These are phyloP conservation scores for Euphrasia confusa DNA, from an alignment of 257 asterid species.

Conservation along the genomic window DNA sequence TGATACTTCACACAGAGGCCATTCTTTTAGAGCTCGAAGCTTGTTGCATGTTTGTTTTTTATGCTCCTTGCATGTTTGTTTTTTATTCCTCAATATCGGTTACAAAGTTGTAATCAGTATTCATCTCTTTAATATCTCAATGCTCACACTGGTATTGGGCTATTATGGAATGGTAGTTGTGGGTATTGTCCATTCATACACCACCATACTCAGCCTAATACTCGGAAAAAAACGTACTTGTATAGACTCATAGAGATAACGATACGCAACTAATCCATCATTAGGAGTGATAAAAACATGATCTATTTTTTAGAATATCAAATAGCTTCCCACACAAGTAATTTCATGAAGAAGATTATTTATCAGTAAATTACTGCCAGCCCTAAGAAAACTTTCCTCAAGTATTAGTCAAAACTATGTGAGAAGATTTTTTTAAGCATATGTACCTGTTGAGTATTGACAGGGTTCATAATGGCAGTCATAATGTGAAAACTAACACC, in stretches of 20 bases:
- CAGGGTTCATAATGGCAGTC: conserved; percentile 11
- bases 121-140: no score
- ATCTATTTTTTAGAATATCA: conserved; percentile 1
- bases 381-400: not conserved
- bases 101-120: no score
- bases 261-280: not conserved
- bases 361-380: conserved; percentile 1
- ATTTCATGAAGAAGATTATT: conserved; percentile 9
- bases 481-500: conserved; percentile 9
- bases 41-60: not conserved
- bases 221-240: not conserved
- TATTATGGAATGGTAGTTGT: no score
- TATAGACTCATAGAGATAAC: not conserved
- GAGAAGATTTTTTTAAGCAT: conserved; percentile 7
- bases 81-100: no score
- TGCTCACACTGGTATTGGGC: no score
- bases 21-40: conserved; percentile 4
- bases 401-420: conserved; percentile 6
- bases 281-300: not conserved
- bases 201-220: not conserved
- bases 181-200: no score
- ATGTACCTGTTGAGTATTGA: not conserved
- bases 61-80: not conserved
- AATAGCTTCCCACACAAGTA: conserved; percentile 4
- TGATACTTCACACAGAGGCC: not conserved